Percentiles rank a stretch among this genome's conserved stretches.
Evolutionary conservation across 768 basidiomycete species (phyloP).

Genomic region (Hirschioporus abietinus): DNA sequence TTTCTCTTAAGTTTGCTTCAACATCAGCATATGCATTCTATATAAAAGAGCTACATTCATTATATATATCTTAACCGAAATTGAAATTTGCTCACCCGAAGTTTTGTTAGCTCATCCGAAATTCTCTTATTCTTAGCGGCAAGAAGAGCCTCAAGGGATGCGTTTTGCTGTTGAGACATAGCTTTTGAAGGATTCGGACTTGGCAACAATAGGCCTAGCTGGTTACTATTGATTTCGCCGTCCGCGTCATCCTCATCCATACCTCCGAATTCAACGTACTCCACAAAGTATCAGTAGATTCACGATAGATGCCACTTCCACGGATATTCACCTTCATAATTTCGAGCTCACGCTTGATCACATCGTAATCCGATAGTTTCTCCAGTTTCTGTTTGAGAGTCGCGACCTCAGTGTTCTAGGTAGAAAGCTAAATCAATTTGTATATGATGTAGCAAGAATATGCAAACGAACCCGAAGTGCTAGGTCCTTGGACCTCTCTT

Average conservation of each 20-base stretch:
- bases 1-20: conserved; percentile 55
- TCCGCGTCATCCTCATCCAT: conserved; percentile 66
- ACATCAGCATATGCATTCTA: conserved; percentile 84
- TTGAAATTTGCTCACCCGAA: conserved; percentile 53
- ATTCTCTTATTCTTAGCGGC: conserved; percentile 92
- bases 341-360: conserved; percentile 95
- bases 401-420: conserved; percentile 59
- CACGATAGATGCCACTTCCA: neutral
- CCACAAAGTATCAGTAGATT: conserved; percentile 4
- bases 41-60: neutral
- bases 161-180: conserved; percentile 59
- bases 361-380: conserved; percentile 85
- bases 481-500: conserved; percentile 57
- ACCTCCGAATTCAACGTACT: conserved; percentile 97
- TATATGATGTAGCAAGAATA: neutral
- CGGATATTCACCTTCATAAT: conserved; percentile 82
- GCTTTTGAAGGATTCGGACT: conserved; percentile 87
- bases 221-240: conserved; percentile 31
- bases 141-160: conserved; percentile 85
- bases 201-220: conserved; percentile 64
- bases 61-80: neutral
- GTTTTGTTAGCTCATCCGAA: conserved; percentile 87
- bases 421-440: conserved; percentile 7
- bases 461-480: conserved; percentile 42
- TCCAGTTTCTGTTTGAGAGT: conserved; percentile 63